Base-by-base conservation (phyloP, 345 rosid genomes). In the Eucalyptus tenuipes region DNA sequence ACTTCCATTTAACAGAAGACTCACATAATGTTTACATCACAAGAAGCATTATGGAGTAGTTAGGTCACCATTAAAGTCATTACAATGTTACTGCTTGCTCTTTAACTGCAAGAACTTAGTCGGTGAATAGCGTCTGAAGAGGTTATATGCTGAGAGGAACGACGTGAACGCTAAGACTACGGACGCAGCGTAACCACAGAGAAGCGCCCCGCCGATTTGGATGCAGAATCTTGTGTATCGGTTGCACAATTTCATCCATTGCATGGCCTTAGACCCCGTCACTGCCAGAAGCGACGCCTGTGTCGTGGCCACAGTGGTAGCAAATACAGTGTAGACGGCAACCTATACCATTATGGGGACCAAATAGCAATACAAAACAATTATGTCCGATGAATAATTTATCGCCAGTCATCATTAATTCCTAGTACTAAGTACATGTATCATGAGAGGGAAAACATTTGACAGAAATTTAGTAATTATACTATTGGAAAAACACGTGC, bases 191-290 rank as follows among this genome's bases (percentile, higher is more conserved):
- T 89, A 93, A 88, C 93, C 91, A 52, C 92, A 92, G 80, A 88
- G 1, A 44, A 96, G 59, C 13, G 94, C 94, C 18, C 95, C 94
- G 5, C 97, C 98, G 1, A 92, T 88, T 89, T 94, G 97, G 91
- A 92, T 37, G 90, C 99, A 97, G 91, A 94, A 97, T 90, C 95
- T 94, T 18, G 94, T 93, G 89, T 82, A 97, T 79, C 89, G 94
- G 88, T 81, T 68, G 93, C 98, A 96, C 95, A 96, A 92, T 85
- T 94, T 94, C 94, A 92, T 89, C 99, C 99, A 97, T 68, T 95
- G 97, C 71, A 96, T 90, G 55, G 86, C 92, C 68, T 89, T 82
- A 15, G 90, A 89, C 18, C 99, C 98, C 2, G 91, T 90, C 81
- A 93, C 3, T 12, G 90, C 97, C 29, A 96, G 86, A 49, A 93